These are phyloP conservation scores for Boletellus ananas DNA, from an alignment of 768 basidiomycete genomes.

Conservation along the genomic window DNA sequence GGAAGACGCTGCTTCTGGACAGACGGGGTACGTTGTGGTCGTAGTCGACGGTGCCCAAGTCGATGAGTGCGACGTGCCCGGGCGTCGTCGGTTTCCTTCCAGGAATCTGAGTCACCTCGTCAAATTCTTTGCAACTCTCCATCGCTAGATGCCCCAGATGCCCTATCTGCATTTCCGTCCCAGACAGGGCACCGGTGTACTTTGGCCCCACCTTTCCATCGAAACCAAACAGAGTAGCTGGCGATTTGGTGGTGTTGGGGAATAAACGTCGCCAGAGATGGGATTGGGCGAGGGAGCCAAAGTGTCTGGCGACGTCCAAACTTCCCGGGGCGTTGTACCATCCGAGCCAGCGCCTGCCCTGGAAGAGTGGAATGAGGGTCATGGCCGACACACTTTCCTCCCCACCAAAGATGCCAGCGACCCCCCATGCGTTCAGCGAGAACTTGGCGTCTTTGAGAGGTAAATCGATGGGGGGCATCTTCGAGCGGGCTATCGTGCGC, in stretches of 20 bases:
- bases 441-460: slow-evolving; percentile 4
- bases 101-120: background rate
- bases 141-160: slow-evolving; percentile 27
- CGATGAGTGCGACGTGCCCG: slow-evolving; percentile 14
- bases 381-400: slow-evolving; percentile 32
- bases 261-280: slow-evolving; percentile 25
- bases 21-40: background rate
- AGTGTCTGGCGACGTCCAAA: slow-evolving; percentile 26
- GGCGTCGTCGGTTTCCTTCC: slow-evolving; percentile 18
- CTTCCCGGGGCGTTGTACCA: slow-evolving; percentile 36
- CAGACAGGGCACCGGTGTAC: slow-evolving; percentile 26
- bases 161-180: slow-evolving; percentile 26
- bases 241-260: slow-evolving; percentile 20
- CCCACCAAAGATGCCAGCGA: slow-evolving; percentile 36
- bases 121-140: slow-evolving; percentile 15
- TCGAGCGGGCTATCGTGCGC: too few species aligned
- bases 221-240: slow-evolving; percentile 21
- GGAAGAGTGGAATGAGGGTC: slow-evolving; percentile 27
- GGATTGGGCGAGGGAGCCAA: slow-evolving; percentile 26
- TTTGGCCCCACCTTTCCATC: slow-evolving; percentile 26
- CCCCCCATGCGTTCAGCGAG: slow-evolving; percentile 25
- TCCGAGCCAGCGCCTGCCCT: slow-evolving; percentile 29
- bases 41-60: slow-evolving; percentile 8
- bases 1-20: background rate
- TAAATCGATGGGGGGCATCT: too few species aligned